phyloP scores from a whole-genome alignment of 2,329 filamentous ascomycete species.

The Sporothrix schenckii region DNA sequence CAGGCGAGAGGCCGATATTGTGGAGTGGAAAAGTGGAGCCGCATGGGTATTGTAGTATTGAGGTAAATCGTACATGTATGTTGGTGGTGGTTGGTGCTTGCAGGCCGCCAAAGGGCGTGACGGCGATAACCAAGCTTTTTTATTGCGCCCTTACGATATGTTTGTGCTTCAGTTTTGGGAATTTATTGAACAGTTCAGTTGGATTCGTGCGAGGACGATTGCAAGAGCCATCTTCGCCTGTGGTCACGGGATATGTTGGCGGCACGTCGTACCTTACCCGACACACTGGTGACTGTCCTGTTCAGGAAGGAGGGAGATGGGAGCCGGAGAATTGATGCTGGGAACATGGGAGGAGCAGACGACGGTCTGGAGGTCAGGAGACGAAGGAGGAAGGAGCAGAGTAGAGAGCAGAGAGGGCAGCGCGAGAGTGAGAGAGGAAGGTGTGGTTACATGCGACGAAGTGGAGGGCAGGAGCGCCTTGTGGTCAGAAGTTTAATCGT shows the following conservation, averaged over 20 bases:
- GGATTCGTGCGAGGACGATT: background rate
- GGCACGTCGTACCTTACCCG: background rate
- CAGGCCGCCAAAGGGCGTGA: too few species aligned
- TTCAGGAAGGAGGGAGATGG: slow-evolving; percentile 4
- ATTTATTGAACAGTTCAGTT: too few species aligned
- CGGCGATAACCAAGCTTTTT: background rate
- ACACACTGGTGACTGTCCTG: background rate
- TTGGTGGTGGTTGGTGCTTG: background rate
- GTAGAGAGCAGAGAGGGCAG: background rate
- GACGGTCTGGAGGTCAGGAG: background rate
- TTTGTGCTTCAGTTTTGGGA: too few species aligned
- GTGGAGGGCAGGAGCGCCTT: background rate
- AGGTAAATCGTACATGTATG: too few species aligned
- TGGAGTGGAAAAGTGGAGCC: slow-evolving; percentile 16
- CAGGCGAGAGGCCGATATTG: slow-evolving; percentile 23
- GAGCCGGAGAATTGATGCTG: background rate
- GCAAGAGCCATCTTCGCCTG: background rate
- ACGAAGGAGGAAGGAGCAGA: slow-evolving; percentile 22
- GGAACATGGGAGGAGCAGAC: background rate
- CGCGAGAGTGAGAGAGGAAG: slow-evolving; percentile 2
- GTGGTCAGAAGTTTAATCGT: slow-evolving; percentile 26
- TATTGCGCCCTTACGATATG: too few species aligned
- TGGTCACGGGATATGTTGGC: background rate
- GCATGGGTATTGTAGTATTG: background rate
- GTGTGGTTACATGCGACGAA: background rate